Evolutionary conservation across 345 rosid genomes (phyloP), one percentile per base, ranked within the genome.

Genomic region (Citrus mangshanensis): DNA sequence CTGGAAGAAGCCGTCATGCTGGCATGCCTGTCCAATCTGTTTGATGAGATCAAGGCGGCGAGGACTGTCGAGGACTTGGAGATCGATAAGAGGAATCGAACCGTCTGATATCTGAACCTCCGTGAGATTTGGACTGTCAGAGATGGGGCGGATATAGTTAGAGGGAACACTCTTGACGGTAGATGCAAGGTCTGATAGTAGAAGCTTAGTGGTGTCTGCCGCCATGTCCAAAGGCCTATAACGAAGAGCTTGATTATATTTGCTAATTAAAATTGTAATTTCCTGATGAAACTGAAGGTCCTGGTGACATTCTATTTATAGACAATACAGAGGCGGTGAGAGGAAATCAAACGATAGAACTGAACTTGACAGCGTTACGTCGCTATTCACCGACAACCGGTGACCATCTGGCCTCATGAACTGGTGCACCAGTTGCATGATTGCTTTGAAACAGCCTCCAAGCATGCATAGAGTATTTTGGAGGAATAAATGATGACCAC

Each of bases 61-160:
- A 25, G 27, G 27, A 25, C 27, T 1, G 27, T 25, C 27, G 1
- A 95, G 91, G 21, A 72, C 89, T 1, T 22, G 76, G 40, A 94
- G 89, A 68, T 95, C 97, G 25, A 95, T 88, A 2, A 90, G 76
- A 68, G 98, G 91, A 73, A 95, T 87, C 34, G 91, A 81, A 61
- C 34, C 84, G 6, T 80, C 83, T 0, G 89, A 84, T 18, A 27
- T 34, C 24, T 78, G 72, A 19, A 87, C 88, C 3, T 84, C 83
- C 0, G 88, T 30, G 82, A 95, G 85, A 73, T 88, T 87, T 0
- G 98, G 98, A 49, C 97, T 93, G 83, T 93, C 96, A 49, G 85
- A 78, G 78, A 86, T 60, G 30, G 95, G 91, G 32, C 92, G 80
- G 81, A 94, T 78, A 82, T 88, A 93, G 22, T 74, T 88, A 51